Evolutionary conservation across 2,329 filamentous ascomycete species (phyloP).

Genomic region (Chrysoporthe cubensis): DNA sequence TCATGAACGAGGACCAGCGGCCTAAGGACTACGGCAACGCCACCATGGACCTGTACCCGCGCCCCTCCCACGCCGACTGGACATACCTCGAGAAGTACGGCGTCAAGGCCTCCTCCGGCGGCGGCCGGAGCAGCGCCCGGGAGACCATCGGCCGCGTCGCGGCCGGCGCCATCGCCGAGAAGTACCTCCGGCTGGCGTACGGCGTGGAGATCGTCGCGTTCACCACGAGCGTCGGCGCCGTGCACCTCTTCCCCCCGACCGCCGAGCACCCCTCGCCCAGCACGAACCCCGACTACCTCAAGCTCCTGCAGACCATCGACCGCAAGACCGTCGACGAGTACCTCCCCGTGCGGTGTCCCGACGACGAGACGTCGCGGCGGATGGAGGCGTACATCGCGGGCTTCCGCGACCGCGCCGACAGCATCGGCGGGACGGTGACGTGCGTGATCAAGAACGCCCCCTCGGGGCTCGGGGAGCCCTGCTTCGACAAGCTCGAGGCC

Average conservation of each 20-base stretch:
- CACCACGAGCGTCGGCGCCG: constrained; percentile 80
- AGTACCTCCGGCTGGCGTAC: constrained; percentile 81
- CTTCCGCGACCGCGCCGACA: constrained; percentile 79
- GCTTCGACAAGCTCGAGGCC: constrained; percentile 95
- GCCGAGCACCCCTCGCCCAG: constrained; percentile 68
- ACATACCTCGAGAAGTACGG: constrained; percentile 98
- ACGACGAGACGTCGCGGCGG: constrained; percentile 62
- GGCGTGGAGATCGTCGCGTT: constrained; percentile 92
- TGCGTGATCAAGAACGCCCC: constrained; percentile 90
- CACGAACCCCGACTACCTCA: constrained; percentile 78
- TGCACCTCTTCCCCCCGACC: constrained; percentile 76
- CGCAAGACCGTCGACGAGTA: constrained; percentile 79
- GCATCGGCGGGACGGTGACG: constrained; percentile 92
- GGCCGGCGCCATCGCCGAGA: constrained; percentile 89
- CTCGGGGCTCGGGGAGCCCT: constrained; percentile 86
- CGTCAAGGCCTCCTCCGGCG: constrained; percentile 86
- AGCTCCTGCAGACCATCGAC: constrained; percentile 72
- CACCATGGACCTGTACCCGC: constrained; percentile 90
- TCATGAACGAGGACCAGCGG: constrained; percentile 90
- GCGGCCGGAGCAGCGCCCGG: constrained; percentile 86
- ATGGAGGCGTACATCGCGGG: constrained; percentile 83
- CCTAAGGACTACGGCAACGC: constrained; percentile 88
- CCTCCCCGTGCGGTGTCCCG: constrained; percentile 86
- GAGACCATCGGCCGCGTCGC: constrained; percentile 95
- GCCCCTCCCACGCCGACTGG: constrained; percentile 93